phyloP scores from a whole-genome alignment of 129 eudicot genomes.

The Tagetes erecta region DNA sequence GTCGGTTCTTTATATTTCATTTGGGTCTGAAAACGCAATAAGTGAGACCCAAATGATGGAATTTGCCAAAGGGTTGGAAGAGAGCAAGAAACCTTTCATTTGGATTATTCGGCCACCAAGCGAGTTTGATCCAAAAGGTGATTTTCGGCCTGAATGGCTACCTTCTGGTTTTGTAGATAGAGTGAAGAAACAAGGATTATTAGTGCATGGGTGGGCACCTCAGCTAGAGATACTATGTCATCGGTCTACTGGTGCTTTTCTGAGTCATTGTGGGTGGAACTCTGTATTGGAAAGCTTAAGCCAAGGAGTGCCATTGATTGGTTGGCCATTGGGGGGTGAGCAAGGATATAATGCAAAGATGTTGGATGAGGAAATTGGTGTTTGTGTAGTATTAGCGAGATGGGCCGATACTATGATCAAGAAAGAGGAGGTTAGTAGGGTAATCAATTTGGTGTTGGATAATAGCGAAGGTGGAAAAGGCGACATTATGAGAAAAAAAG shows the following conservation, averaged over 20 bases:
- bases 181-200: conserved; percentile 41
- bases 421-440: conserved; percentile 55
- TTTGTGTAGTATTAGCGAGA: conserved; percentile 43
- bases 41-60: conserved; percentile 66
- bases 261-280: conserved; percentile 93
- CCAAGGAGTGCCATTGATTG: conserved; percentile 74
- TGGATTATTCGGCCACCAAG: conserved; percentile 81
- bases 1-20: conserved; percentile 64
- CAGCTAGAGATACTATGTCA: conserved; percentile 73
- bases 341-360: conserved; percentile 76
- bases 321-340: conserved; percentile 88
- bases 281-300: conserved; percentile 75
- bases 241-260: conserved; percentile 56
- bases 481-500: conserved; percentile 53
- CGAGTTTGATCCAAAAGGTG: conserved; percentile 54
- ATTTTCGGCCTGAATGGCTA: conserved; percentile 70
- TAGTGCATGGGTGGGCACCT: conserved; percentile 74
- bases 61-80: conserved; percentile 66
- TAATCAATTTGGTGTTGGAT: conserved; percentile 58
- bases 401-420: conserved; percentile 23
- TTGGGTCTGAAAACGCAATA: conserved; percentile 71
- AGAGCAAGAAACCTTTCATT: conserved; percentile 52
- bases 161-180: conserved; percentile 63
- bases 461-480: conserved; percentile 38
- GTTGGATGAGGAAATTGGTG: conserved; percentile 87